Percentiles rank a stretch among this genome's conserved stretches.
Conservation (phyloP, 441 rosid genomes). For the Adansonia madagascariensis region DNA sequence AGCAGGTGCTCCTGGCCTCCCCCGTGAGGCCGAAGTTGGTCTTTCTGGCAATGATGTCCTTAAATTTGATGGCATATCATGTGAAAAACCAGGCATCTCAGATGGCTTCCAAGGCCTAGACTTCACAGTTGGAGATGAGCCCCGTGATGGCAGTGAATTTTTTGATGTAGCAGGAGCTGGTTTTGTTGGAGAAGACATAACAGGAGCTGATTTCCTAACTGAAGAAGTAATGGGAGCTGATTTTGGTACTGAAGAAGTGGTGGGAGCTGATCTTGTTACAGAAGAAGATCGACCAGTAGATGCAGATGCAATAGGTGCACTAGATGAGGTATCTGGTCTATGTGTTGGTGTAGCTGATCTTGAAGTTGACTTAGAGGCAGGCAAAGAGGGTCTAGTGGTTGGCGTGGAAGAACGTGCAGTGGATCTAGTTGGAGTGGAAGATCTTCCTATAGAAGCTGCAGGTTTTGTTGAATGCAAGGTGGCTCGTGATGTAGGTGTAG, state of each 20-base stretch:
- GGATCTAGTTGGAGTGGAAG: conserved; percentile 55
- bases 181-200: conserved; percentile 37
- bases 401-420: conserved; percentile 58
- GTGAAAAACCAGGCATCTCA: conserved; percentile 58
- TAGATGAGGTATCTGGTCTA: conserved; percentile 36
- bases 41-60: conserved; percentile 55
- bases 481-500: conserved; percentile 60
- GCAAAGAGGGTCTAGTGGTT: conserved; percentile 46
- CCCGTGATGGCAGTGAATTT: conserved; percentile 47
- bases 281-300: conserved; percentile 50
- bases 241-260: conserved; percentile 36
- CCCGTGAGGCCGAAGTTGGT: conserved; percentile 65
- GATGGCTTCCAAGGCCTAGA: conserved; percentile 59
- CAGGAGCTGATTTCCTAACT: conserved; percentile 48
- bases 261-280: conserved; percentile 1
- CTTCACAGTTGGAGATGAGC: conserved; percentile 50
- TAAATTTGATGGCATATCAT: conserved; percentile 54
- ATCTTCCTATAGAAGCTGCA: conserved; percentile 31
- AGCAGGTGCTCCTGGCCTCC: conserved; percentile 53
- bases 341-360: conserved; percentile 40
- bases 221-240: conserved; percentile 40
- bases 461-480: conserved; percentile 41
- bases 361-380: conserved; percentile 45
- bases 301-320: conserved; percentile 43
- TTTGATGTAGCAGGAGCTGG: conserved; percentile 42